Conservation (phyloP, 2,329 filamentous ascomycete species). For the Leptodontidium sp. region DNA sequence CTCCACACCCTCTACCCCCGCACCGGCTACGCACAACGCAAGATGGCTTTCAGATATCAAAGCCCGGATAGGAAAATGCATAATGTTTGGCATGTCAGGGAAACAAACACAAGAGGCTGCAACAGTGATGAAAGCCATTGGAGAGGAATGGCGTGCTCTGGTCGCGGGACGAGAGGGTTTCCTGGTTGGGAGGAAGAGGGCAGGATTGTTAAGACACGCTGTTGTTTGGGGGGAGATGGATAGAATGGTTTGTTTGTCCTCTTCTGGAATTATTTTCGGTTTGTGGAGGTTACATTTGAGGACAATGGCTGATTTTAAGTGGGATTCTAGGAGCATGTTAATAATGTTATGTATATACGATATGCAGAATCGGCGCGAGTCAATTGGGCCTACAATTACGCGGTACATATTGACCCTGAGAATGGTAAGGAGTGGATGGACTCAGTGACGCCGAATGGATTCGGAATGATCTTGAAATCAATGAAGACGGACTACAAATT, state of each 20-base stretch:
- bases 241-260: slow-evolving; percentile 57
- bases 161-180: slow-evolving; percentile 80
- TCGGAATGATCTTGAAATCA: slow-evolving; percentile 80
- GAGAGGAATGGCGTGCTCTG: slow-evolving; percentile 74
- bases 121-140: slow-evolving; percentile 65
- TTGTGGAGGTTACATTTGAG: not conserved
- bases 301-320: not conserved
- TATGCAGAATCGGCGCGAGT: slow-evolving; percentile 85
- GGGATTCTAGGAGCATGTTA: slow-evolving; percentile 73
- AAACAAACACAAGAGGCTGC: slow-evolving; percentile 66
- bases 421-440: slow-evolving; percentile 72
- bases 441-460: slow-evolving; percentile 69
- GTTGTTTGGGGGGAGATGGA: slow-evolving; percentile 90
- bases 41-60: slow-evolving; percentile 75
- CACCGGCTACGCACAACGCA: slow-evolving; percentile 34
- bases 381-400: slow-evolving; percentile 79
- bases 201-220: slow-evolving; percentile 69
- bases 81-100: slow-evolving; percentile 73
- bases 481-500: slow-evolving; percentile 90
- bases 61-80: slow-evolving; percentile 74
- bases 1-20: slow-evolving; percentile 27
- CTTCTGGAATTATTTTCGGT: not conserved
- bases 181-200: slow-evolving; percentile 67
- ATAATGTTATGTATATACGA: slow-evolving; percentile 84
- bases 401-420: slow-evolving; percentile 64